Base-by-base conservation (phyloP, 805 yeast genomes). In the Suhomyces sp. region DNA sequence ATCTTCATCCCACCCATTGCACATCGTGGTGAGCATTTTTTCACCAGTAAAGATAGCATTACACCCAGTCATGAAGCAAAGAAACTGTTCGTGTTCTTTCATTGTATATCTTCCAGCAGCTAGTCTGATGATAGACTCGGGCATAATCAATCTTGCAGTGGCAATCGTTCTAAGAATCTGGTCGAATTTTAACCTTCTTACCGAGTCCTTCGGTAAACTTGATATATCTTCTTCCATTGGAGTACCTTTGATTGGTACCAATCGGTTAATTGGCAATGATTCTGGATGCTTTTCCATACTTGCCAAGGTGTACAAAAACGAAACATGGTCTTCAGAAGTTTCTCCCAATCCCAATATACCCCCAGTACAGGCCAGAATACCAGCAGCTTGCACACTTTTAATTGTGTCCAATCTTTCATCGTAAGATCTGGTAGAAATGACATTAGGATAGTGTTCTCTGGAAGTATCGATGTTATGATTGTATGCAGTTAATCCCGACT, bases 1-100 rank as follows among this genome's bases (percentile, higher is more conserved):
- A 63, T 87, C 94, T 60, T 86, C 92, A 44, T 87, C 89, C 92
- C 93, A 87, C 6, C 90, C 91, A 58, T 82, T 85, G 64, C 93
- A 87, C 83, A 84, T 82, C 3, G 94, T 88, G 2, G 94, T 87
- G 51, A 87, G 71, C 93, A 87, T 87, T 57, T 79, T 81, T 65
- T 87, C 85, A 35, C 94, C 94, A 0, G 92, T 87, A 67, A 87
- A 87, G 40, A 87, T 84, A 17, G 93, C 91, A 66, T 87, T 87
- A 57, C 85, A 84, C 17, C 94, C 94, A 31, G 86, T 82, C 82
- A 85, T 77, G 65, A 87, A 87, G 57, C 92, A 85, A 60, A 87
- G 65, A 51, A 84, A 79, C 64, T 87, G 94, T 59, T 87, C 91
- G 52, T 79, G 71, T 59, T 87, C 92, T 57, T 82, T 84, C 92